Base-by-base conservation (phyloP, 2,329 filamentous ascomycete species). In the Neocucurbitaria cava region DNA sequence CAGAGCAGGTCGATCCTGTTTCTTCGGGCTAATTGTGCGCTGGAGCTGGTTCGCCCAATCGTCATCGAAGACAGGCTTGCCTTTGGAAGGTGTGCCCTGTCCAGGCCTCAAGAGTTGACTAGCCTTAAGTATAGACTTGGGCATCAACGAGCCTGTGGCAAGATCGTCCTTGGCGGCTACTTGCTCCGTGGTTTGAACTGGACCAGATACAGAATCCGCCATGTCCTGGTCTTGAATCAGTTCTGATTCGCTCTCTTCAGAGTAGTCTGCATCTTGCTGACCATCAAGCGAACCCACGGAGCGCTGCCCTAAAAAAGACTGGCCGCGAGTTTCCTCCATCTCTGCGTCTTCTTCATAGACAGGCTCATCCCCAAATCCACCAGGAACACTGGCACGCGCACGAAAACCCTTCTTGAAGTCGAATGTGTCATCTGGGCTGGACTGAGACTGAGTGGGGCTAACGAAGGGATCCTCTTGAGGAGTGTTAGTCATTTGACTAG, bases 1-100 rank as follows among this genome's bases (percentile, higher is more conserved):
- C 30, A 95, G 81, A 24, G 88, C 89, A 54, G 85, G 82, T 59
- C 94, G 90, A 78, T 97, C 90, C 69, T 95, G 89, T 80, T 98
- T 98, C 71, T 91, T 88, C 5, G 95, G 94, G 69, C 92, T 96
- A 65, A 98, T 92, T 5, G 95, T 98, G 64, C 92, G 92, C 74
- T 92, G 91, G 60, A 99, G 83, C 79, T 97, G 93, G 65, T 95
- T 90, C 64, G 92, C 89, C 95, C 95, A 99, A 73, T 96, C 90
- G 55, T 93, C 91, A 49, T 89, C 90, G 60, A 85, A 81, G 65
- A 81, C 76, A 46, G 82, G 79, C 57, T 79, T 75, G 52, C 76
- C 73, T 75, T 86, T 85, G 23, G 80, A 74, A 44, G 84, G 85
- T n/a, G 83, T 86, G 5, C 76, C 76, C 49, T 77, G 69, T n/a